A percentile compares a stretch with the other conserved stretches of the same genome.
These are phyloP conservation scores for Globisporangium cystogenes DNA, from an alignment of 352 stramenopile species.

Conservation along the genomic window DNA sequence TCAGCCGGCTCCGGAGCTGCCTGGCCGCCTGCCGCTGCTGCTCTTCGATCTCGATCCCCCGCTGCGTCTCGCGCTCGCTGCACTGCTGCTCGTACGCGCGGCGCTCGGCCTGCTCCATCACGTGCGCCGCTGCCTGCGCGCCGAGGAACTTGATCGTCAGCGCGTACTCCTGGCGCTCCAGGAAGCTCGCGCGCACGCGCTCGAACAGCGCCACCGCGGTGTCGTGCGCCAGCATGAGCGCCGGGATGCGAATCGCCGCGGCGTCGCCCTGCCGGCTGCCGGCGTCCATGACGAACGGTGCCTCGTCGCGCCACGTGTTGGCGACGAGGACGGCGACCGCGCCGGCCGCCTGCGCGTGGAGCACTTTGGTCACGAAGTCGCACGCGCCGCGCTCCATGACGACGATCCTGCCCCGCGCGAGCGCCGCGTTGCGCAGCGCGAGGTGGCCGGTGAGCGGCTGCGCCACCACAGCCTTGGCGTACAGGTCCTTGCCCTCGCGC, in stretches of 20 bases:
- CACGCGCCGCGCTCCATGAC: conserved; percentile 62
- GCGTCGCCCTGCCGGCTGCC: conserved; percentile 20
- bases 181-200: conserved; percentile 35
- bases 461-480: conserved; percentile 43
- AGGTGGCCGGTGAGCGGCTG: conserved; percentile 50
- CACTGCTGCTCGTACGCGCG: conserved; percentile 16
- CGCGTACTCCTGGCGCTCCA: conserved; percentile 32
- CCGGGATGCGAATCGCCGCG: conserved; percentile 37
- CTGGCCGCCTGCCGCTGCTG: conserved; percentile 43
- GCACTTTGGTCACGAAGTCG: conserved; percentile 76
- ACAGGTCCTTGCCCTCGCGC: conserved; percentile 43
- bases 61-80: conserved; percentile 16
- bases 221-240: conserved; percentile 49
- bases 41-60: conserved; percentile 30
- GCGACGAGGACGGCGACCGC: conserved; percentile 63
- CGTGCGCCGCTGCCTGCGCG: conserved; percentile 36
- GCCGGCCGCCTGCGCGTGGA: conserved; percentile 60
- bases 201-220: conserved; percentile 46
- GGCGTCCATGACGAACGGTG: conserved; percentile 66
- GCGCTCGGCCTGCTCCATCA: conserved; percentile 46
- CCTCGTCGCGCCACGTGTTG: conserved; percentile 28
- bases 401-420: conserved; percentile 47
- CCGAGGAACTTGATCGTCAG: conserved; percentile 59
- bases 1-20: conserved; percentile 48
- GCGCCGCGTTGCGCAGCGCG: conserved; percentile 40